Conservation (phyloP, 495 filamentous ascomycete genomes). For the Xylaria nigripes region DNA sequence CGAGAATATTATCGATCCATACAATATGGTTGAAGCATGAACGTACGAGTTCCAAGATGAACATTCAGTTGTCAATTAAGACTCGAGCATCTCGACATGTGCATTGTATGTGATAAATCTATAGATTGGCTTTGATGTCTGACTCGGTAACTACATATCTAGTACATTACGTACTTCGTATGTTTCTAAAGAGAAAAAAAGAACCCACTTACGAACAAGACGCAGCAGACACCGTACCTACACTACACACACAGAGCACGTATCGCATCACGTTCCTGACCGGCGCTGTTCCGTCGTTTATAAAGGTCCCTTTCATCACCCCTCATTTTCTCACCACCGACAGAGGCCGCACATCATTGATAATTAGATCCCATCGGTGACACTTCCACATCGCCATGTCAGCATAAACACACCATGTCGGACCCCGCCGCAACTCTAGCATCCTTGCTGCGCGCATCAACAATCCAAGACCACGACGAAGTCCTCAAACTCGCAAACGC, state of each 20-base stretch:
- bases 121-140: no score
- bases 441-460: conserved; percentile 39
- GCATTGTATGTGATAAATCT: neutral
- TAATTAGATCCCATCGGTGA: neutral
- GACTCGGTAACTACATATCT: no score
- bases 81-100: neutral
- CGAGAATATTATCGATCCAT: no score
- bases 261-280: neutral
- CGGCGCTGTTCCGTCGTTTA: neutral
- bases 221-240: no score
- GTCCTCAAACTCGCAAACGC: conserved; percentile 40
- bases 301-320: neutral
- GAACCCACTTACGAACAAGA: neutral
- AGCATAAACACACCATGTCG: conserved; percentile 15
- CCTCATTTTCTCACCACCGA: neutral
- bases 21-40: no score
- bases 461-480: conserved; percentile 42
- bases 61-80: no score
- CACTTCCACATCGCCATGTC: conserved; percentile 1
- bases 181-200: neutral
- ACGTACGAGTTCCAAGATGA: no score
- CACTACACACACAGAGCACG: no score
- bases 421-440: conserved; percentile 43
- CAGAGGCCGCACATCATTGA: neutral
- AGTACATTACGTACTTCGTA: no score